Base-by-base conservation (phyloP, 2,329 filamentous ascomycete genomes). In the Botrytis medusae region DNA sequence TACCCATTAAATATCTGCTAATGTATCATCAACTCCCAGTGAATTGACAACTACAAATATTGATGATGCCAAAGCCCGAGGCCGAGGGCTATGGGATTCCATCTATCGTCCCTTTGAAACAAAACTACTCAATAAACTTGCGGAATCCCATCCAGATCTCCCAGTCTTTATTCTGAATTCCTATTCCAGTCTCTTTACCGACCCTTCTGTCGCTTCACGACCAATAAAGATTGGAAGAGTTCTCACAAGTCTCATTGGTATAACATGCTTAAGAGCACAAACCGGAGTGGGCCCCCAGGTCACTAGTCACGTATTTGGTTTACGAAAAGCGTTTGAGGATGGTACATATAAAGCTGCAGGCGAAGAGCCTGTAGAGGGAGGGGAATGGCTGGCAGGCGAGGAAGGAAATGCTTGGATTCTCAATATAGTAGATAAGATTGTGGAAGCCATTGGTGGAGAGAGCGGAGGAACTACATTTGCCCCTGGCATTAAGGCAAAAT, bases 271-370 rank as follows among this genome's bases (percentile, higher is more conserved):
- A 81, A 84, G 93, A 5, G 88, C 93, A 62, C 93, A 96, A 85
- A 92, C 91, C 16, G 93, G 93, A 0, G 93, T 96, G 0, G 93
- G 90, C 0, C 93, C 93, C 1, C 93, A 96, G 84, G 92, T 97
- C 20, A 83, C 92, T 29, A 93, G 91, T 77, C 93, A 97, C 82
- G 86, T 96, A 0, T 95, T 94, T 83, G 93, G 93, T 0, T 80
- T 97, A 82, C 83, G 92, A 74, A 96, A 96, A 84, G 92, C 89
- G 0, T 86, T 92, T 69, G 89, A 92, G 76, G 90, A 94, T 81
- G 92, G 91, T 1, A 85, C 84, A 32, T 86, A 82, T n/a, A 74
- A 76, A 81, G 86, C 82, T 54, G 81, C 82, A 69, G 86, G 87
- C 72, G 84, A 84, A 67, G 83, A 84, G 46, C 81, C 80, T 12